phyloP scores from a whole-genome alignment of 1,284 basidiomycete genomes.

The Sporisorium iseilematis-ciliati region DNA sequence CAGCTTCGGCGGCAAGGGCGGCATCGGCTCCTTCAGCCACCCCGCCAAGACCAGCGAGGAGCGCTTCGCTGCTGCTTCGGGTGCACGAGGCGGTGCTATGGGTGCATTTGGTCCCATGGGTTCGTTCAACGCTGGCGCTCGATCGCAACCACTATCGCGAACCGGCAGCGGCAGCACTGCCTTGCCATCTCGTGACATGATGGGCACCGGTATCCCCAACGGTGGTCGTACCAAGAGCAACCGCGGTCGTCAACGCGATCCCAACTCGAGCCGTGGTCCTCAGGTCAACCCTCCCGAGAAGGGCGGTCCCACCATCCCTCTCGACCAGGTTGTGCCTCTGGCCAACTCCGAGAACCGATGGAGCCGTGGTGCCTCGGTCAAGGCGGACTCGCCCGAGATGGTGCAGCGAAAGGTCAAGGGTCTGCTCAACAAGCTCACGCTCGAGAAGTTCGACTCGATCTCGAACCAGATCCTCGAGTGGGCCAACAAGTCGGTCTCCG shows the following conservation, averaged over 20 bases:
- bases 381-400: constrained; percentile 79
- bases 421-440: constrained; percentile 94
- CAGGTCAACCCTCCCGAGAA: constrained; percentile 69
- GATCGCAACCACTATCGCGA: constrained; percentile 66
- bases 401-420: constrained; percentile 94
- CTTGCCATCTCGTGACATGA: constrained; percentile 68
- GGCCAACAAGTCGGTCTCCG: constrained; percentile 92
- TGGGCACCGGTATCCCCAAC: constrained; percentile 66
- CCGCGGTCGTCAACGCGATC: constrained; percentile 66
- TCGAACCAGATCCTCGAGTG: constrained; percentile 90
- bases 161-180: constrained; percentile 66
- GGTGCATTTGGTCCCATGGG: constrained; percentile 66
- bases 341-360: constrained; percentile 85
- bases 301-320: constrained; percentile 72
- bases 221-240: constrained; percentile 66
- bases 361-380: constrained; percentile 70
- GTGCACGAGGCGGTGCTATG: constrained; percentile 48
- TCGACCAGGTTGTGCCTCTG: constrained; percentile 77
- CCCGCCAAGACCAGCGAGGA: constrained; percentile 68
- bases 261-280: constrained; percentile 55
- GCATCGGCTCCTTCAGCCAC: constrained; percentile 61
- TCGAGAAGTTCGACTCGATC: constrained; percentile 96
- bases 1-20: constrained; percentile 60
- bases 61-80: constrained; percentile 65
- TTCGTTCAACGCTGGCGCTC: constrained; percentile 62